These are phyloP conservation scores for Onygenales sp. DNA, from an alignment of 2,329 filamentous ascomycete genomes.

Conservation along the genomic window DNA sequence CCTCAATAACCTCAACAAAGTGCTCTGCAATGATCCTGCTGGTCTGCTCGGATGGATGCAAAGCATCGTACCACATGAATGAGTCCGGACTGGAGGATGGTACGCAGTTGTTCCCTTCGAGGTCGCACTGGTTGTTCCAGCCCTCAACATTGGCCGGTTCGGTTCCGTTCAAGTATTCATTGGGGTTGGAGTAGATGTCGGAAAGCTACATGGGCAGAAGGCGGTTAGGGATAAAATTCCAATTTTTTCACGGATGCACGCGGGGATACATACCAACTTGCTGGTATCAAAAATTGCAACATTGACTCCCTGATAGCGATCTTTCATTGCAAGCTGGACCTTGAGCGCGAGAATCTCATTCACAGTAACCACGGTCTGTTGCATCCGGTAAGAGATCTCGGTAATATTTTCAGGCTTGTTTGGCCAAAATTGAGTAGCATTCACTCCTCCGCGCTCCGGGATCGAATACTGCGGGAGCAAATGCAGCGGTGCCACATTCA, in stretches of 20 bases:
- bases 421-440: conserved; percentile 37
- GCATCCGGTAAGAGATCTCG: conserved; percentile 42
- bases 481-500: conserved; percentile 60
- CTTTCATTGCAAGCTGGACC: conserved; percentile 33
- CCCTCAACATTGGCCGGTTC: conserved; percentile 54
- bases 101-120: conserved; percentile 30
- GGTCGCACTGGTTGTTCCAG: conserved; percentile 47
- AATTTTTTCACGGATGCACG: not conserved
- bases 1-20: conserved; percentile 47
- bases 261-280: conserved; percentile 34
- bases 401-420: conserved; percentile 43
- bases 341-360: conserved; percentile 45
- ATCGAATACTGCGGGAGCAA: conserved; percentile 57
- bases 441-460: conserved; percentile 35
- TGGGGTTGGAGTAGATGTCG: conserved; percentile 56
- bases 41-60: conserved; percentile 61
- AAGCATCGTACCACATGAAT: conserved; percentile 64
- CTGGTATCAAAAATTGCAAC: conserved; percentile 62
- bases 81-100: conserved; percentile 42
- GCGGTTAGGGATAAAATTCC: not conserved
- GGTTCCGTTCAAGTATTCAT: conserved; percentile 51
- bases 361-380: conserved; percentile 39
- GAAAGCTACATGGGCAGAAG: conserved; percentile 35
- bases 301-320: conserved; percentile 44
- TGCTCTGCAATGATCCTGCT: conserved; percentile 48